Conservation (phyloP, 1,284 basidiomycete genomes). For the Sanguinoderma infundibulare region DNA sequence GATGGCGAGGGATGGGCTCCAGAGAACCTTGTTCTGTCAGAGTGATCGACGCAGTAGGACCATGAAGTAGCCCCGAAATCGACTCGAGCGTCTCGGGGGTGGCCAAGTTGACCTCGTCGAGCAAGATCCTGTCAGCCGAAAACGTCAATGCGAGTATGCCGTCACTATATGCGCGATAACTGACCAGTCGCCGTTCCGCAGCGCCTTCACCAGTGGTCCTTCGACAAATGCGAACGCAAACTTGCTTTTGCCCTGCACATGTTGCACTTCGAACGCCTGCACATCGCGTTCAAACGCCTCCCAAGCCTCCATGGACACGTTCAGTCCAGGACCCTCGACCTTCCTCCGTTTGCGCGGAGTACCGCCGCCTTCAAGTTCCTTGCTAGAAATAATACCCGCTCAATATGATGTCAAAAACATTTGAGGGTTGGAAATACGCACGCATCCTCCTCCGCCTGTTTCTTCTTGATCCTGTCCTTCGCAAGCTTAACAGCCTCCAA, state of each 20-base stretch:
- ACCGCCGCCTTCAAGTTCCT: conserved; percentile 39
- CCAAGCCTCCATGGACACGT: conserved; percentile 67
- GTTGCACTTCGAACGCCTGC: conserved; percentile 84
- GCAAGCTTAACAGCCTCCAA: conserved; percentile 77
- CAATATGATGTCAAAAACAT: background rate
- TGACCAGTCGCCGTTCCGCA: conserved; percentile 91
- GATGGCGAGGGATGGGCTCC: conserved; percentile 89
- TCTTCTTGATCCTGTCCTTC: conserved; percentile 60
- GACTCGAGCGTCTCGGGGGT: conserved; percentile 95
- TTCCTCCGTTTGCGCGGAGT: conserved; percentile 79
- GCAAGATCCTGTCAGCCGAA: conserved; percentile 73
- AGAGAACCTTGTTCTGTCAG: conserved; percentile 94
- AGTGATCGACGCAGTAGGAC: conserved; percentile 88
- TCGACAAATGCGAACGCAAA: conserved; percentile 96
- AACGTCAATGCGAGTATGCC: background rate
- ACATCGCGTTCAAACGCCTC: conserved; percentile 74
- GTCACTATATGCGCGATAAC: conserved; percentile 29
- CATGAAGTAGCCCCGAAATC: conserved; percentile 85
- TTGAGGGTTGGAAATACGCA: conserved; percentile 36
- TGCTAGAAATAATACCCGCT: conserved; percentile 26
- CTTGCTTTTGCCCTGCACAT: conserved; percentile 84
- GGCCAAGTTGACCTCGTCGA: conserved; percentile 97
- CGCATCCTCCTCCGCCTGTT: conserved; percentile 45
- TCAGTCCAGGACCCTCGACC: conserved; percentile 51
- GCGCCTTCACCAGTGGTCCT: conserved; percentile 92